Evolutionary conservation across 192 early-diverging fungal genomes (phyloP).

Genomic region (Coemansia sp.): DNA sequence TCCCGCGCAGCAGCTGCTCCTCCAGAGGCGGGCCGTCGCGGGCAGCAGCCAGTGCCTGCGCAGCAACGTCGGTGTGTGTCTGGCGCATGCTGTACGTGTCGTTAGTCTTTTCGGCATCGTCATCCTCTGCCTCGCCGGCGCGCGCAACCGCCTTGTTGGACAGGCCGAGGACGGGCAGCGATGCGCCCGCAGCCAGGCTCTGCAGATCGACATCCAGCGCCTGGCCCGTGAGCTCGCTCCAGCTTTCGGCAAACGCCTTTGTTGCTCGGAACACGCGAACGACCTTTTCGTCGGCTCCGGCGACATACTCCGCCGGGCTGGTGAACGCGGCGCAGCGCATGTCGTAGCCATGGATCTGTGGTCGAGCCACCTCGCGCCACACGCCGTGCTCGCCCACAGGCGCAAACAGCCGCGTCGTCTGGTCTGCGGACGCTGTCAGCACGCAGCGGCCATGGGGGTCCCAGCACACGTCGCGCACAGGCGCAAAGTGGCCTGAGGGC

Average conservation of each 20-base stretch:
- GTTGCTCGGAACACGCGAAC: constrained; percentile 87
- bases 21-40: constrained; percentile 68
- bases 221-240: constrained; percentile 35
- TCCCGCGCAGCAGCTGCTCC: constrained; percentile 82
- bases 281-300: constrained; percentile 94
- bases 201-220: not conserved
- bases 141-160: constrained; percentile 86
- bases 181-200: constrained; percentile 66
- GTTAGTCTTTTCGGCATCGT: constrained; percentile 21
- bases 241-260: constrained; percentile 66
- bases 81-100: constrained; percentile 60
- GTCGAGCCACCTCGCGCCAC: constrained; percentile 91
- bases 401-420: constrained; percentile 82
- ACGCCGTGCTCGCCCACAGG: constrained; percentile 39
- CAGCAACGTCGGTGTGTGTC: constrained; percentile 56
- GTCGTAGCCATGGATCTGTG: constrained; percentile 97
- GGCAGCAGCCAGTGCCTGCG: constrained; percentile 49
- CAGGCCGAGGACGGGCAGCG: constrained; percentile 86
- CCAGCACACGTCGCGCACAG: constrained; percentile 83
- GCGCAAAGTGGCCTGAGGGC: constrained; percentile 76
- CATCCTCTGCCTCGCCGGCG: constrained; percentile 4
- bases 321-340: constrained; percentile 81
- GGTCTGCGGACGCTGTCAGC: constrained; percentile 78
- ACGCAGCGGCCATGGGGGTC: constrained; percentile 69
- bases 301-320: constrained; percentile 68